Base-by-base conservation (phyloP, 495 filamentous ascomycete genomes). In the Viridothelium virens region DNA sequence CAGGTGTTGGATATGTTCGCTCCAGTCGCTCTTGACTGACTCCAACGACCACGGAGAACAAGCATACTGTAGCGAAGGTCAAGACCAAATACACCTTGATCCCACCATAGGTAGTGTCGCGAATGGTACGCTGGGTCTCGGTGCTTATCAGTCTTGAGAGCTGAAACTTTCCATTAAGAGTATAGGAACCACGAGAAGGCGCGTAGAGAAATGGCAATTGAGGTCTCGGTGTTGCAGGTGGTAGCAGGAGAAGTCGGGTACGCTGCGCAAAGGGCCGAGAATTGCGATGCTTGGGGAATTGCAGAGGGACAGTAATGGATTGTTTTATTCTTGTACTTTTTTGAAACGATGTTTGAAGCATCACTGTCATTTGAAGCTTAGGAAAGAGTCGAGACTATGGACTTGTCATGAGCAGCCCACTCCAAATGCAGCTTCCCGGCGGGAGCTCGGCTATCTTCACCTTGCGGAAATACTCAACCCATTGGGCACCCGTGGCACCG, bases 171-270 rank as follows among this genome's bases (percentile, higher is more conserved):
- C 79, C 67, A 81, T 46, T 76, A 77, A 16, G 74, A 74, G 48
- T 76, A 77, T 14, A 77, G 69, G 63, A 72, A 71, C 25, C 73
- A 39, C 73, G 75, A 39, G 79, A 70, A n/a, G 78, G 72, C 41
- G 82, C 83, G 63, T 83, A 83, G 72, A 91, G 87, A 74, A 91
- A 96, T 25, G 89, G 89, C 36, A 94, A 77, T 72, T 92, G 88
- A 37, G 91, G 91, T n/a, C 91, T 86, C 33, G 79, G 77, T n/a
- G 53, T 18, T 59, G 63, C 37, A 11, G 74, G 73, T 33, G 82
- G 80, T 67, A 86, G 68, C 47, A 84, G 75, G n/a, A 81, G 77
- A 31, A 79, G 77, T 33, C 73, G 78, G 44, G 81, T 77, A 44
- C 76, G 77, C 14, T 81, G 77, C 6, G 83, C 82, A 74, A 85